Conservation (phyloP, 139 green algal species). For the Micromonas commoda region DNA sequence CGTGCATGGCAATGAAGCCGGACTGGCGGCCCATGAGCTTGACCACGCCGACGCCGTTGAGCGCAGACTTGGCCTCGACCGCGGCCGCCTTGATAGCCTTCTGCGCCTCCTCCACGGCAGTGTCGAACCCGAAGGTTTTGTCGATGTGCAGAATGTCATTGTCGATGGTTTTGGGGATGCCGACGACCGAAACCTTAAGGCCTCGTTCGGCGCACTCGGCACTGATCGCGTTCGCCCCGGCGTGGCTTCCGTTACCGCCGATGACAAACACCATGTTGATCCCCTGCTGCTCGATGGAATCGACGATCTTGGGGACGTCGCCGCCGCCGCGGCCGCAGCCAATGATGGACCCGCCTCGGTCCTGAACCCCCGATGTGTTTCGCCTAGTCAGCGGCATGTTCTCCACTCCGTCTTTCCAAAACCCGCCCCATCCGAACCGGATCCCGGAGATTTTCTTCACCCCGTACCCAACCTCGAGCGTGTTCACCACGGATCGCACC, state of each 20-base stretch:
- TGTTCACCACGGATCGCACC: slow-evolving; percentile 57
- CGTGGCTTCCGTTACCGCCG: slow-evolving; percentile 43
- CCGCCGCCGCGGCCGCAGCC: slow-evolving; percentile 85
- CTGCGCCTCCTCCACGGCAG: slow-evolving; percentile 94
- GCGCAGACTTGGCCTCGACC: slow-evolving; percentile 76
- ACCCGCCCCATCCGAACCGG: slow-evolving; percentile 17
- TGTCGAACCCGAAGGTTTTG: slow-evolving; percentile 78
- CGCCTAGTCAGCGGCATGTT: slow-evolving; percentile 67
- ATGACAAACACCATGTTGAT: slow-evolving; percentile 71
- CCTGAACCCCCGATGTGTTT: slow-evolving; percentile 86
- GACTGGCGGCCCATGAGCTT: slow-evolving; percentile 96
- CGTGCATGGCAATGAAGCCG: slow-evolving; percentile 96
- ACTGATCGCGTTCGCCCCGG: slow-evolving; percentile 36
- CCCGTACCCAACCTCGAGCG: slow-evolving; percentile 27
- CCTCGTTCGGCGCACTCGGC: slow-evolving; percentile 28
- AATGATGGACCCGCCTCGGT: slow-evolving; percentile 92
- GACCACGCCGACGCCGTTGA: slow-evolving; percentile 84
- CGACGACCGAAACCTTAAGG: slow-evolving; percentile 47
- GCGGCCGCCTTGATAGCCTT: slow-evolving; percentile 84
- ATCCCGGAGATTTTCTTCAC: slow-evolving; percentile 26
- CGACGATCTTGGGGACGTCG: slow-evolving; percentile 92
- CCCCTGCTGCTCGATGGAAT: slow-evolving; percentile 87
- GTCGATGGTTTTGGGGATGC: slow-evolving; percentile 97
- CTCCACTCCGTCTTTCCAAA: background rate
- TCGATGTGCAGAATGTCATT: slow-evolving; percentile 93